phyloP scores from a whole-genome alignment of 257 asterid genomes.

The Capsicum pubescens region DNA sequence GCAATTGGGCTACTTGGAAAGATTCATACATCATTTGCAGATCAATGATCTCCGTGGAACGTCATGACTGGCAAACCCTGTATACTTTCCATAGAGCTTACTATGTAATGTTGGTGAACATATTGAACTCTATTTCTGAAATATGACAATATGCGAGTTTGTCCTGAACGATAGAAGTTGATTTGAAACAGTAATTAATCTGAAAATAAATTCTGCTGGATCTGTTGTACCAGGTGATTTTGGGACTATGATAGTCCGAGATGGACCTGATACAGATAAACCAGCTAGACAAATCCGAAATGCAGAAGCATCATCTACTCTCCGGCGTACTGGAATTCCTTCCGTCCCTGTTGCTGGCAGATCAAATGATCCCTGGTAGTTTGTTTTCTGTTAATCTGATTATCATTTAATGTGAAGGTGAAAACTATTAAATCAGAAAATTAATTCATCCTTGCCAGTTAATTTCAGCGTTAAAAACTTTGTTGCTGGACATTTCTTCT shows the following conservation, averaged over 20 bases:
- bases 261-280: constrained; percentile 51
- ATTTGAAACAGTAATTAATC: background rate
- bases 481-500: constrained; percentile 1
- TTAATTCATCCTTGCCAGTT: constrained; percentile 14
- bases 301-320: constrained; percentile 51
- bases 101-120: constrained; percentile 13
- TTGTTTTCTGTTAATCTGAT: constrained; percentile 23
- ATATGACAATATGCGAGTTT: background rate
- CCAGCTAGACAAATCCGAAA: constrained; percentile 47
- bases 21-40: constrained; percentile 13
- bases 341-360: constrained; percentile 51
- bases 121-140: constrained; percentile 8
- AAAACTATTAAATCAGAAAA: constrained; percentile 12
- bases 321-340: constrained; percentile 50
- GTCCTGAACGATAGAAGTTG: background rate
- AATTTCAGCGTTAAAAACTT: background rate
- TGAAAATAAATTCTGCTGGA: constrained; percentile 16
- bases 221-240: constrained; percentile 68
- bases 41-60: constrained; percentile 1
- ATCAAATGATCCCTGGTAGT: constrained; percentile 59
- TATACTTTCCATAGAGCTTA: background rate
- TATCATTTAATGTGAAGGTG: background rate
- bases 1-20: constrained; percentile 3
- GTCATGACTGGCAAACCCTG: background rate
- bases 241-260: constrained; percentile 81